These are phyloP conservation scores for Trametes maxima DNA, from an alignment of 768 basidiomycete species.

Conservation along the genomic window DNA sequence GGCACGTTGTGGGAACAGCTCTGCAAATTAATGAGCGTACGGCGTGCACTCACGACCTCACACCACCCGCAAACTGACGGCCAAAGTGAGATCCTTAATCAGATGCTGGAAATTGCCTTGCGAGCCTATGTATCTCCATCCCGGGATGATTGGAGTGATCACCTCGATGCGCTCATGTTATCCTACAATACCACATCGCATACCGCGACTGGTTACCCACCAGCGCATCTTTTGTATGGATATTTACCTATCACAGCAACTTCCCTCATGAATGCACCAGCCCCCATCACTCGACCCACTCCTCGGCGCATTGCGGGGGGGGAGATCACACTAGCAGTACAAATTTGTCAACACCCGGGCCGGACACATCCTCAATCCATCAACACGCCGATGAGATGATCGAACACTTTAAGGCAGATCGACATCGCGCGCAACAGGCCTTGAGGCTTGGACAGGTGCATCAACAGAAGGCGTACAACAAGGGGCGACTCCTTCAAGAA, in stretches of 20 bases:
- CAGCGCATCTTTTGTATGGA: conserved; percentile 33
- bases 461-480: conserved; percentile 25
- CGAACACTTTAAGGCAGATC: conserved; percentile 12
- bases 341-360: too few relatives aligned
- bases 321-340: background rate
- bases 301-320: background rate
- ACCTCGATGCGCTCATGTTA: conserved; percentile 29
- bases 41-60: conserved; percentile 9
- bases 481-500: conserved; percentile 13
- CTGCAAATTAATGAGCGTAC: conserved; percentile 1
- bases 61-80: conserved; percentile 35
- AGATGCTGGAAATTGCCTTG: conserved; percentile 34
- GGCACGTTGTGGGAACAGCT: conserved; percentile 12
- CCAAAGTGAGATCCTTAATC: conserved; percentile 40
- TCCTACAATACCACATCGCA: conserved; percentile 38
- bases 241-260: conserved; percentile 28
- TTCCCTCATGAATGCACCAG: background rate
- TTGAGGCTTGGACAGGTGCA: conserved; percentile 13
- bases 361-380: background rate
- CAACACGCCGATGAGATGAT: conserved; percentile 10
- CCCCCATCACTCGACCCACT: background rate
- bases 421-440: conserved; percentile 14
- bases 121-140: conserved; percentile 33
- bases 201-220: conserved; percentile 32
- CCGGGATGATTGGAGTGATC: conserved; percentile 31